Evolutionary conservation across 2,329 filamentous ascomycete genomes (phyloP).

Genomic region (Xylaria sp.): DNA sequence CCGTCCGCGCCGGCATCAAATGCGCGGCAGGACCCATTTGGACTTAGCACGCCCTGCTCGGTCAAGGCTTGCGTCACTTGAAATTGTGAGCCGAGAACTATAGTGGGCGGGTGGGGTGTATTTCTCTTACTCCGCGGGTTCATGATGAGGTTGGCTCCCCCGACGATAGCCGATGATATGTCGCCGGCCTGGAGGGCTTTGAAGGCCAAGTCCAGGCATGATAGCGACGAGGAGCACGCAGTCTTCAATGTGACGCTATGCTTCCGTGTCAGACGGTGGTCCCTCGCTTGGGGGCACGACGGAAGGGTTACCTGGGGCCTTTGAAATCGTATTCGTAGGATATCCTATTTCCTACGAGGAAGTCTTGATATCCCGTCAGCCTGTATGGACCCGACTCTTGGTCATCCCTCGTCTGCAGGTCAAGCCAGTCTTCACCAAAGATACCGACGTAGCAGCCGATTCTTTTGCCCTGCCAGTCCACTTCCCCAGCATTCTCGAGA

Average conservation of each 20-base stretch:
- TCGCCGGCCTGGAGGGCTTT: constrained; percentile 20
- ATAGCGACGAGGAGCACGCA: constrained; percentile 27
- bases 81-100: too few relatives aligned
- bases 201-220: constrained; percentile 24
- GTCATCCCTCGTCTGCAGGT: constrained; percentile 23
- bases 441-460: constrained; percentile 41
- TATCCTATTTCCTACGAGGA: constrained; percentile 30
- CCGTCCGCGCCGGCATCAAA: constrained; percentile 52
- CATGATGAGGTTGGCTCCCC: not conserved
- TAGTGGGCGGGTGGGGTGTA: constrained; percentile 30
- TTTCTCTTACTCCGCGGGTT: not conserved
- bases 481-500: constrained; percentile 40
- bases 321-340: constrained; percentile 27
- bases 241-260: constrained; percentile 28
- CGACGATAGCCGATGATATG: not conserved
- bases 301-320: constrained; percentile 21
- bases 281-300: not conserved
- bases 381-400: constrained; percentile 15
- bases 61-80: constrained; percentile 33
- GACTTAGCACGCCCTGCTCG: constrained; percentile 43
- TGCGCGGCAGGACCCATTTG: constrained; percentile 31
- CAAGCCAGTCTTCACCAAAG: constrained; percentile 39
- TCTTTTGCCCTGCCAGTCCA: constrained; percentile 33
- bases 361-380: constrained; percentile 16
- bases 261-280: constrained; percentile 9